phyloP scores from a whole-genome alignment of 1,284 basidiomycete genomes.

The Irpex sp. region DNA sequence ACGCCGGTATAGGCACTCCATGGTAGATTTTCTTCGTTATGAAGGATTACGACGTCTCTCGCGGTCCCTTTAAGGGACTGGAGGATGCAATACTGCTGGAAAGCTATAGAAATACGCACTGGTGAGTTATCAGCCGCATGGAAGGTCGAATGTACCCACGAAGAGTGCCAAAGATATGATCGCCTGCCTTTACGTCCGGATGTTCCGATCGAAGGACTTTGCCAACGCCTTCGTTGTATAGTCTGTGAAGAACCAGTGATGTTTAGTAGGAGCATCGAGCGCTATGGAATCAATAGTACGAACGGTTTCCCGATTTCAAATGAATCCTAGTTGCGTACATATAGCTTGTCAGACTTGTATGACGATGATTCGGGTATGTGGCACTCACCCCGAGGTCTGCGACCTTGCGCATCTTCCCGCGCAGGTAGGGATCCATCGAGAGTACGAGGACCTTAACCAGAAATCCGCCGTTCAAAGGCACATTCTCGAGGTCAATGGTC shows the following conservation, averaged over 20 bases:
- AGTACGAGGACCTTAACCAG: slow-evolving; percentile 46
- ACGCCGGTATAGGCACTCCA: slow-evolving; percentile 31
- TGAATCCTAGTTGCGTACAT: background rate
- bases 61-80: background rate
- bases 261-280: background rate
- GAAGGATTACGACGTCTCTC: slow-evolving; percentile 13
- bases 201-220: slow-evolving; percentile 42
- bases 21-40: slow-evolving; percentile 24
- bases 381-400: background rate
- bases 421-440: slow-evolving; percentile 49
- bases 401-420: slow-evolving; percentile 31
- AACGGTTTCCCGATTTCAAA: background rate
- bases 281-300: background rate
- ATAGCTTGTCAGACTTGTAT: background rate
- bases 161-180: slow-evolving; percentile 37
- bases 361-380: background rate
- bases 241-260: background rate
- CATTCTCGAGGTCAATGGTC: slow-evolving; percentile 47
- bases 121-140: background rate
- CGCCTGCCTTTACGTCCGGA: slow-evolving; percentile 33
- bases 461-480: slow-evolving; percentile 46
- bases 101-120: slow-evolving; percentile 3
- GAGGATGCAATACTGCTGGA: slow-evolving; percentile 14
- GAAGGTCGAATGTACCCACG: slow-evolving; percentile 14
- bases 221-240: slow-evolving; percentile 30